A percentile compares a stretch with the other conserved stretches of the same genome.
phyloP scores from a whole-genome alignment of 352 stramenopile species.

The Aphanomyces cochlioides region DNA sequence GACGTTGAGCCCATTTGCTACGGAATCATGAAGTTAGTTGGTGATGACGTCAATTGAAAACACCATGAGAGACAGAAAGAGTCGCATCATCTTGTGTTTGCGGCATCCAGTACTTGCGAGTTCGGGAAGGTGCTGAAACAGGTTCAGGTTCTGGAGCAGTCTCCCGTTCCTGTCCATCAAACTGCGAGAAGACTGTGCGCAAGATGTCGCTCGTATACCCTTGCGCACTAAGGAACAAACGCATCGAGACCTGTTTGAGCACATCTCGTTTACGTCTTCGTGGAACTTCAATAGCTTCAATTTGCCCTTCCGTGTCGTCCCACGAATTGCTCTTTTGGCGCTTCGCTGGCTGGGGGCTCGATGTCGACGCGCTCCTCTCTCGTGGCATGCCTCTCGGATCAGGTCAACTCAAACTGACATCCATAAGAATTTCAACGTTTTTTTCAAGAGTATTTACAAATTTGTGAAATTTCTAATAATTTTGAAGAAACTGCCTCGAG shows the following conservation, averaged over 20 bases:
- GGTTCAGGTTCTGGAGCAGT: slow-evolving; percentile 52
- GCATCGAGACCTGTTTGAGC: slow-evolving; percentile 73
- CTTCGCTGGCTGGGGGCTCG: slow-evolving; percentile 9
- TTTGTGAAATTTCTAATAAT: not conserved
- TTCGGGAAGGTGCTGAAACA: slow-evolving; percentile 39
- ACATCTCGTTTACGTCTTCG: slow-evolving; percentile 56
- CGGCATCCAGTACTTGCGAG: slow-evolving; percentile 62
- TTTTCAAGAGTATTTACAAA: not conserved
- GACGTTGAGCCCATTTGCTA: too few relatives aligned
- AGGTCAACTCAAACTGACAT: too few relatives aligned
- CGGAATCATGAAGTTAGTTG: too few relatives aligned
- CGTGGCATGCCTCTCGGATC: not conserved
- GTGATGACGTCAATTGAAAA: too few relatives aligned
- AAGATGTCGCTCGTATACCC: slow-evolving; percentile 64
- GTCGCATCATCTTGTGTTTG: slow-evolving; percentile 62
- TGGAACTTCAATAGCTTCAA: slow-evolving; percentile 28
- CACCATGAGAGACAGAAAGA: not conserved
- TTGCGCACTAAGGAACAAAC: slow-evolving; percentile 64
- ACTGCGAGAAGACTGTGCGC: slow-evolving; percentile 50
- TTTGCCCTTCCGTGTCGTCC: not conserved
- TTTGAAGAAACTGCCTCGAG: too few relatives aligned
- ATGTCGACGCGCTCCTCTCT: not conserved
- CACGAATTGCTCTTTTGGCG: slow-evolving; percentile 7
- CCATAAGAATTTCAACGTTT: not conserved
- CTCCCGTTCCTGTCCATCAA: slow-evolving; percentile 54